Evolutionary conservation across 768 basidiomycete genomes (phyloP).

Genomic region (Gelatoporia subvermispora): DNA sequence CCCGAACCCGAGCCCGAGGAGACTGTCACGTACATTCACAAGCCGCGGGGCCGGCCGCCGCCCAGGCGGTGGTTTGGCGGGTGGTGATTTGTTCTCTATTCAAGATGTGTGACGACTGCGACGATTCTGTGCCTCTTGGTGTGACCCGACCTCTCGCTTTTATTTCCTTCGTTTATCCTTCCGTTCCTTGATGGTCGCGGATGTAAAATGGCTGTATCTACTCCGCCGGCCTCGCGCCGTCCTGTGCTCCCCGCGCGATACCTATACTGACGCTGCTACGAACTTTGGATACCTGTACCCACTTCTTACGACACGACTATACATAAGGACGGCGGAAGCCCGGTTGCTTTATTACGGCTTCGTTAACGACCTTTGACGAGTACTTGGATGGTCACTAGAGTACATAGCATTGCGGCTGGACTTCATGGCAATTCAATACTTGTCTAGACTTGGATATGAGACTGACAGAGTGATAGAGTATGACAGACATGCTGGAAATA

Average conservation of each 20-base stretch:
- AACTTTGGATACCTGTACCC: neutral
- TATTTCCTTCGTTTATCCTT: conserved; percentile 25
- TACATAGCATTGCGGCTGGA: too few relatives aligned
- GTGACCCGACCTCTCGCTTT: conserved; percentile 24
- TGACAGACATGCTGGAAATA: too few relatives aligned
- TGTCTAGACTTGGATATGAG: too few relatives aligned
- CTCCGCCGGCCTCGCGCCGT: conserved; percentile 2
- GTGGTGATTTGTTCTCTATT: conserved; percentile 16
- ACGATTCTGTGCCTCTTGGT: conserved; percentile 12
- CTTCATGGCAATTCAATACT: too few relatives aligned
- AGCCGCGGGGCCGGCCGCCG: conserved; percentile 12
- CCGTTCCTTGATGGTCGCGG: conserved; percentile 25
- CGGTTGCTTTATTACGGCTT: conserved; percentile 17
- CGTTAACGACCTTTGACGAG: neutral
- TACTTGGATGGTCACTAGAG: too few relatives aligned
- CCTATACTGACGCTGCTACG: conserved; percentile 19
- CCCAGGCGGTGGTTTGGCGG: conserved; percentile 23
- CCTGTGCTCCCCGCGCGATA: conserved; percentile 28
- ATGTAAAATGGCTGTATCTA: conserved; percentile 13
- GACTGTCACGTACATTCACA: conserved; percentile 13
- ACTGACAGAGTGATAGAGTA: too few relatives aligned
- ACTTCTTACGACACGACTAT: conserved; percentile 14
- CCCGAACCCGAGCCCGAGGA: conserved; percentile 39
- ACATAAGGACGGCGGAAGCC: conserved; percentile 18
- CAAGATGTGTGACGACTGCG: conserved; percentile 23